These are phyloP conservation scores for Bullera alba DNA, from an alignment of 768 basidiomycete genomes.

Conservation along the genomic window DNA sequence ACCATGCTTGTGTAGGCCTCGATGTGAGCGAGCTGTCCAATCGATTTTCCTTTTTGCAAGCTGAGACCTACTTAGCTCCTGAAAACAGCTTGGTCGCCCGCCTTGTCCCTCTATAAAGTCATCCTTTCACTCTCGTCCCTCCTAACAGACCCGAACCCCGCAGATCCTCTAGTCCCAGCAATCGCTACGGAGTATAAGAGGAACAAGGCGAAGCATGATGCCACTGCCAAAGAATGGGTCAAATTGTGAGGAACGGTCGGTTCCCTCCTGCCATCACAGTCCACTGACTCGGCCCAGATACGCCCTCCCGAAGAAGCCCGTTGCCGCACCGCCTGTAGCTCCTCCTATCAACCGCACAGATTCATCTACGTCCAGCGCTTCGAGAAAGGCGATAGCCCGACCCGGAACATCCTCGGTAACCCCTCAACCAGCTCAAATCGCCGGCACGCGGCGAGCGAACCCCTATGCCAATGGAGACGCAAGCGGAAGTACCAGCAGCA, in stretches of 20 bases:
- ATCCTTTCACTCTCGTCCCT: conserved; percentile 87
- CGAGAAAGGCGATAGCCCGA: background rate
- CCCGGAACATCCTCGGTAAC: background rate
- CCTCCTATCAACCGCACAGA: background rate
- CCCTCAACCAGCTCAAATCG: background rate
- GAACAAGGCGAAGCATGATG: conserved; percentile 61
- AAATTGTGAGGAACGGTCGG: conserved; percentile 48
- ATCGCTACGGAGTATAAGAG: conserved; percentile 38
- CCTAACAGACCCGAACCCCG: conserved; percentile 87
- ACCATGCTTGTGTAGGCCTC: conserved; percentile 4
- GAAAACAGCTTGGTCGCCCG: conserved; percentile 91
- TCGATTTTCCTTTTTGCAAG: background rate
- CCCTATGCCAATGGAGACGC: background rate
- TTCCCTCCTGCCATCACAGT: background rate
- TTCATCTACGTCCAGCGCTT: background rate
- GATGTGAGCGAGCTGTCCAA: conserved; percentile 28
- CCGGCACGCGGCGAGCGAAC: conserved; percentile 3
- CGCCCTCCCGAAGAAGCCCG: background rate
- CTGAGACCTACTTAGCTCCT: conserved; percentile 55
- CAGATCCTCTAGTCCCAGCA: conserved; percentile 41
- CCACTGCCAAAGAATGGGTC: conserved; percentile 72
- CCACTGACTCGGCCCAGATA: background rate
- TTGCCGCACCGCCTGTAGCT: background rate
- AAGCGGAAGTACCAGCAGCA: background rate
- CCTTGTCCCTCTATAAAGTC: conserved; percentile 87